Conservation (phyloP, 306 rosid species). For the Leucaena leucocephala region DNA sequence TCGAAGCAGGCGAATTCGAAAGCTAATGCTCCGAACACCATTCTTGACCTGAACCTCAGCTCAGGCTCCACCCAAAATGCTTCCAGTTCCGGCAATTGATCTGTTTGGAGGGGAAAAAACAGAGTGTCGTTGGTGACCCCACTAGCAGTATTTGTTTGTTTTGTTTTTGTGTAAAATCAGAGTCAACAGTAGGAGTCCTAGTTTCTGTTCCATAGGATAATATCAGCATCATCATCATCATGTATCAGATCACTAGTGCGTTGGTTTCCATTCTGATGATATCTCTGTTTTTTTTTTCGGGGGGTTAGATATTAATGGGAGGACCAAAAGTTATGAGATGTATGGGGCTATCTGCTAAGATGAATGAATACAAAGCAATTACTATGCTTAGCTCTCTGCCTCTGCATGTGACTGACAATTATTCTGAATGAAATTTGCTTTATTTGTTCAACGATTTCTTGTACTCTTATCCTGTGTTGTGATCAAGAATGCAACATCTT, state of each 20-base stretch:
- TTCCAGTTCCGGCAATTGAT: conserved; percentile 67
- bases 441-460: background rate
- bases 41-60: conserved; percentile 73
- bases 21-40: conserved; percentile 46
- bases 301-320: conserved; percentile 61
- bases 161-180: conserved; percentile 60
- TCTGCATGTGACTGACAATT: conserved; percentile 20
- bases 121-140: conserved; percentile 54
- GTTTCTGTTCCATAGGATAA: conserved; percentile 69
- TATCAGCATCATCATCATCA: conserved; percentile 35
- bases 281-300: conserved; percentile 33
- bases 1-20: conserved; percentile 58
- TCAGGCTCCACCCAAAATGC: conserved; percentile 58
- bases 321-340: conserved; percentile 54
- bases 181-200: conserved; percentile 56
- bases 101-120: conserved; percentile 24
- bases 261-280: conserved; percentile 41
- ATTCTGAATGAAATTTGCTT: background rate
- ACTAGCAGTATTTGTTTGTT: conserved; percentile 42
- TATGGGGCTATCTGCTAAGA: conserved; percentile 56
- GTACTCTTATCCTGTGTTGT: background rate
- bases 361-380: conserved; percentile 56
- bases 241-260: conserved; percentile 35
- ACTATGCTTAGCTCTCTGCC: conserved; percentile 34
- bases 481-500: background rate